phyloP scores from a whole-genome alignment of 805 yeast genomes.

The Monosporozyma unispora region DNA sequence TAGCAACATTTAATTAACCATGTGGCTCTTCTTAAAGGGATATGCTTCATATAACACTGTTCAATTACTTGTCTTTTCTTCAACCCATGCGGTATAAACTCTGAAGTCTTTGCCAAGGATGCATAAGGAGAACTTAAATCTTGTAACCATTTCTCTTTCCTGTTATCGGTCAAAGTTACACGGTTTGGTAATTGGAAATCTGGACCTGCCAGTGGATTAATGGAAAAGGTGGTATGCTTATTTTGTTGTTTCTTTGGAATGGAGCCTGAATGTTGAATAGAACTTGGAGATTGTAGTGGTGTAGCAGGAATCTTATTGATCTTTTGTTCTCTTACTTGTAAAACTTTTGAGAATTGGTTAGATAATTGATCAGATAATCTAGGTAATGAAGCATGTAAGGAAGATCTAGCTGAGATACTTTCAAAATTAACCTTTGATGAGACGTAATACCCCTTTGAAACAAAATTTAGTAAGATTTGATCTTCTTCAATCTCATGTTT shows the following conservation, averaged over 20 bases:
- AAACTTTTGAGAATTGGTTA: slow-evolving; percentile 21
- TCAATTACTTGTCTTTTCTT: slow-evolving; percentile 66
- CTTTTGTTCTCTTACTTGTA: slow-evolving; percentile 25
- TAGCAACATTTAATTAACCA: slow-evolving; percentile 90
- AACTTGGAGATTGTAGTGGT: not conserved
- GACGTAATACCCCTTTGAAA: slow-evolving; percentile 28
- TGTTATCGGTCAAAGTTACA: slow-evolving; percentile 82
- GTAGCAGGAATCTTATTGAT: slow-evolving; percentile 23
- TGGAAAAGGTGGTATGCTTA: slow-evolving; percentile 5
- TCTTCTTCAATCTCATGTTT: slow-evolving; percentile 26
- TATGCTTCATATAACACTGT: slow-evolving; percentile 52
- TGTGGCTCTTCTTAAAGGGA: slow-evolving; percentile 74
- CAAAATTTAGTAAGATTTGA: slow-evolving; percentile 23
- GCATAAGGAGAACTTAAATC: slow-evolving; percentile 63
- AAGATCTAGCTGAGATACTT: slow-evolving; percentile 31
- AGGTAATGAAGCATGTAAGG: slow-evolving; percentile 27
- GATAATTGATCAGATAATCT: slow-evolving; percentile 25
- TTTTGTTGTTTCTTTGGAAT: not conserved
- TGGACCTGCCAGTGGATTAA: slow-evolving; percentile 24
- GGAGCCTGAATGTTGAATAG: slow-evolving; percentile 1
- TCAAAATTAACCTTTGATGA: slow-evolving; percentile 30
- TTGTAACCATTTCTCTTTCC: slow-evolving; percentile 75
- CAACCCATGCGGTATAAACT: slow-evolving; percentile 86
- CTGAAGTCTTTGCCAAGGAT: slow-evolving; percentile 58
- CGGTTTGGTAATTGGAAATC: slow-evolving; percentile 34